Evolutionary conservation across 2,329 filamentous ascomycete genomes (phyloP).

Genomic region (Talaromyces sp.): DNA sequence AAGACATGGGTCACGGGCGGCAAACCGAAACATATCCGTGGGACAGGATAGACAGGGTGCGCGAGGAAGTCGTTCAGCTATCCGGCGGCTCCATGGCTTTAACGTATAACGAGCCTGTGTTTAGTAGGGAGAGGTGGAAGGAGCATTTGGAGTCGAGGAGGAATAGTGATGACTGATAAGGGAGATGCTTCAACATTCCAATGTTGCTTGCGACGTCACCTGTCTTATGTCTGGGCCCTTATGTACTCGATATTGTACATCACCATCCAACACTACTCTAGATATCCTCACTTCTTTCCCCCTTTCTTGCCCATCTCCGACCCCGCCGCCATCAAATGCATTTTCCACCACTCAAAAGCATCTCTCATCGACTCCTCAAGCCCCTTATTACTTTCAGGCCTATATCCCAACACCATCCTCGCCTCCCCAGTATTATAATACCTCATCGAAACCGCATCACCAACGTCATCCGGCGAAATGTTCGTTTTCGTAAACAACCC

Average conservation of each 20-base stretch:
- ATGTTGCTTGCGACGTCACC: no score
- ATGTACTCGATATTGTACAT: background rate
- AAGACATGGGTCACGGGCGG: background rate
- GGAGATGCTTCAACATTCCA: background rate
- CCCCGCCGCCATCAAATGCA: background rate
- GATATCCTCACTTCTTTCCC: background rate
- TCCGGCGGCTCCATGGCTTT: background rate
- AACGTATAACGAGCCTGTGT: background rate
- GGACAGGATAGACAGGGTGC: background rate
- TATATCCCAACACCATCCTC: constrained; percentile 8
- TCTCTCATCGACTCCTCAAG: constrained; percentile 9
- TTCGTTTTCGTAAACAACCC: constrained; percentile 1
- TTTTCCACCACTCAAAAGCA: background rate
- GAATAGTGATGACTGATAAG: no score
- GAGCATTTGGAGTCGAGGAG: background rate
- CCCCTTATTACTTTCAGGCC: constrained; percentile 1
- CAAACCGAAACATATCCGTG: background rate
- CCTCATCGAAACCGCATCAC: constrained; percentile 11
- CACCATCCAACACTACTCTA: background rate
- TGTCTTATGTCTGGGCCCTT: background rate
- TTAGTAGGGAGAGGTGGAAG: background rate
- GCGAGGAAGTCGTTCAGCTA: background rate
- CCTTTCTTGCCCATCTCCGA: background rate
- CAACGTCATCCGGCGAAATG: constrained; percentile 12
- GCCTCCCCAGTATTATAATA: constrained; percentile 13